Evolutionary conservation across 345 rosid genomes (phyloP).

Genomic region (Eucalyptus pumila): DNA sequence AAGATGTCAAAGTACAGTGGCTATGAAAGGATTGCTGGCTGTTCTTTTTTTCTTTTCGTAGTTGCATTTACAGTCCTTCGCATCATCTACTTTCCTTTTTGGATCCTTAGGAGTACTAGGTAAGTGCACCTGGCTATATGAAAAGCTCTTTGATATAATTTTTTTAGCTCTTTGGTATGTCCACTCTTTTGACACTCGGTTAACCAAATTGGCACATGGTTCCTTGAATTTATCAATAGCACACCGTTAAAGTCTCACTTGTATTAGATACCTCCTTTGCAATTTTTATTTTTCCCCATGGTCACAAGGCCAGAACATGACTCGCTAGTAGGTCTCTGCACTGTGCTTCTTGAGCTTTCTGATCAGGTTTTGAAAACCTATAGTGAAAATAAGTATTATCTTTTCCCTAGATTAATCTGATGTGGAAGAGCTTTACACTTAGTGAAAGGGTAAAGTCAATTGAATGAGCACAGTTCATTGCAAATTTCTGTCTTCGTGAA

Average conservation of each 20-base stretch:
- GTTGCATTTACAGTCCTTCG: conserved; percentile 52
- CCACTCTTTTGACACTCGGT: background rate
- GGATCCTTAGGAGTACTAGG: conserved; percentile 84
- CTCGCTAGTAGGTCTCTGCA: background rate
- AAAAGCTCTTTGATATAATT: background rate
- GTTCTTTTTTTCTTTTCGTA: conserved; percentile 35
- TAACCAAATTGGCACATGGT: background rate
- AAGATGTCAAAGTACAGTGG: conserved; percentile 90
- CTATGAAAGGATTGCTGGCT: conserved; percentile 34
- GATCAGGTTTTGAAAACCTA: background rate
- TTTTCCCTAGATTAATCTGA: background rate
- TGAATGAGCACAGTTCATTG: background rate
- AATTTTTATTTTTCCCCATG: background rate
- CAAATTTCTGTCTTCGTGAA: background rate
- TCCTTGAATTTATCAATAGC: background rate
- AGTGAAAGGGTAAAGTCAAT: background rate
- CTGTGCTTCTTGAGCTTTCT: background rate
- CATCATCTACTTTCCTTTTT: conserved; percentile 46
- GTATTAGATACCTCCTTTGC: background rate
- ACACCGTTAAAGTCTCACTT: background rate
- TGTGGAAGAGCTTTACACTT: background rate
- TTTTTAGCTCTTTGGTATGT: background rate
- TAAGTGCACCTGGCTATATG: background rate
- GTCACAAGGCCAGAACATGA: background rate
- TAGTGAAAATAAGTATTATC: background rate